Conservation (phyloP, 2,329 filamentous ascomycete species). For the Fusarium nelsonii region DNA sequence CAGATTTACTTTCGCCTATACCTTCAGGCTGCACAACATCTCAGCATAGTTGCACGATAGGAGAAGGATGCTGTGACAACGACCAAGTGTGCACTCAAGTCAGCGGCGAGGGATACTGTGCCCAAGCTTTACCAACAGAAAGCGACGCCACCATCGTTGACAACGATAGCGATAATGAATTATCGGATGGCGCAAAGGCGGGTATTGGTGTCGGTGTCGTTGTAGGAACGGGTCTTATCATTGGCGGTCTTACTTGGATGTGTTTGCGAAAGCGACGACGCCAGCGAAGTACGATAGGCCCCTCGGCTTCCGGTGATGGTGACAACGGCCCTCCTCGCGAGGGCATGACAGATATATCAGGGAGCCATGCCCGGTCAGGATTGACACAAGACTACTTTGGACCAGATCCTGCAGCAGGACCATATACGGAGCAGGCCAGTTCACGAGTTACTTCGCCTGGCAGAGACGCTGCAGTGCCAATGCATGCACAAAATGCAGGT, state of each 20-base stretch:
- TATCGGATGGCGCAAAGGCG: constrained; percentile 65
- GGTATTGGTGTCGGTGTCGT: constrained; percentile 69
- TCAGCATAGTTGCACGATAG: constrained; percentile 60
- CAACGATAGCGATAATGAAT: constrained; percentile 40
- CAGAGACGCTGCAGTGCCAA: constrained; percentile 56
- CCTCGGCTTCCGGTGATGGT: constrained; percentile 30
- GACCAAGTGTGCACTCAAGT: constrained; percentile 59
- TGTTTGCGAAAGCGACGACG: constrained; percentile 57
- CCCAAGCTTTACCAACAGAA: constrained; percentile 51
- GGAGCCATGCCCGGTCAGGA: constrained; percentile 48
- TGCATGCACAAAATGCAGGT: constrained; percentile 60
- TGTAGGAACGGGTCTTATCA: constrained; percentile 57
- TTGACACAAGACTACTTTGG: constrained; percentile 60
- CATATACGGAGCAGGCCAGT: constrained; percentile 57
- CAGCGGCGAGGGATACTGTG: constrained; percentile 56
- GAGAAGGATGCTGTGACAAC: constrained; percentile 63
- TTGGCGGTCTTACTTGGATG: constrained; percentile 61
- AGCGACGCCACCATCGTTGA: constrained; percentile 50
- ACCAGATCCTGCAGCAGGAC: constrained; percentile 59
- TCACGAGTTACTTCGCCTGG: constrained; percentile 50
- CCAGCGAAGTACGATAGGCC: constrained; percentile 34
- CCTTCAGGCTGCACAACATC: constrained; percentile 60
- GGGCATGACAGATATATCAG: constrained; percentile 53
- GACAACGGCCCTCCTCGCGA: constrained; percentile 40
- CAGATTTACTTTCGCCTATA: constrained; percentile 52